Base-by-base conservation (phyloP, 176 grass and related monocot species). In the Neostapfia colusana region DNA sequence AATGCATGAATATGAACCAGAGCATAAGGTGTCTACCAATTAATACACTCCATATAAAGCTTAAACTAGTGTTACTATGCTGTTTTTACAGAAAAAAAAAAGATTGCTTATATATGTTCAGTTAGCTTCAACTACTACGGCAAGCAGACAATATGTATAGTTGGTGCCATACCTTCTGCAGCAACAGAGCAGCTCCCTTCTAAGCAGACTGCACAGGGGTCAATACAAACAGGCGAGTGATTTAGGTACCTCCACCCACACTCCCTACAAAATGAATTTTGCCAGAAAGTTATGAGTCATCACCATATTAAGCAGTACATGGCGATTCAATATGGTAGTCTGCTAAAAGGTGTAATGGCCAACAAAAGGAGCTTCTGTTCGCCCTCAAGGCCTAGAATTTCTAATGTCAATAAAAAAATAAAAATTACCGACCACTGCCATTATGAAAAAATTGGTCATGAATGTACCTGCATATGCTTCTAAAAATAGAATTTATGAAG, bases 151-250 rank as follows among this genome's bases (percentile, higher is more conserved):
- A 73, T 61, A 73, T 39, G 38, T 11, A 70, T 63, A 63, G 55
- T 73, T 65, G 21, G 31, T 41, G 36, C 9, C 36, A 50, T 88
- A 88, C 95, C 92, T 99, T 94, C 76, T 70, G 95, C 91, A 35
- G 87, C 77, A 74, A 99, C 89, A 23, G 86, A 90, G 74, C 95
- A 99, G 77, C 80, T 86, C 70, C 86, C 86, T 75, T 92, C 92
- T 70, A 99, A 90, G 85, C 95, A 99, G 56, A 99, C 95, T 57
- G 85, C 85, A 59, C 95, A 99, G 68, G 95, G 89, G 69, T 98
- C 95, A 72, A 90, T 79, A 39, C 91, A 98, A 54, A 73, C 85
- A 83, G 91, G 63, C 42, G 85, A 78, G 34, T 84, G 69, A 46
- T 83, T 85, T 75, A 90, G 79, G 69, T 80, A 86, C 69, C 86